Evolutionary conservation across 148 eudicot species (phyloP).

Genomic region (Polygonum maritimum): DNA sequence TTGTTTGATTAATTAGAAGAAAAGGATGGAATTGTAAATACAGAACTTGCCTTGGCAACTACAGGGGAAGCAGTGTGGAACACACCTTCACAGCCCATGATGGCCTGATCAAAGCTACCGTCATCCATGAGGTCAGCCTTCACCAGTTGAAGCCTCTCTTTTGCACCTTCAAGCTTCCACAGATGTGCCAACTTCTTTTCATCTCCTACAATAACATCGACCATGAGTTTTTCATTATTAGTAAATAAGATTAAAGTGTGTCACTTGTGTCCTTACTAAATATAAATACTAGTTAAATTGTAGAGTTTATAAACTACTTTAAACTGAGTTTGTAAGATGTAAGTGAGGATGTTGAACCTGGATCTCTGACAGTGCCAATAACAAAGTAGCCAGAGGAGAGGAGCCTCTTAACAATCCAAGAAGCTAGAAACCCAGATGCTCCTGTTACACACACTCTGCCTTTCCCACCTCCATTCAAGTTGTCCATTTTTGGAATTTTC

Average conservation of each 20-base stretch:
- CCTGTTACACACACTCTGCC: slow-evolving; percentile 92
- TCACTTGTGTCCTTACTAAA: too few relatives aligned
- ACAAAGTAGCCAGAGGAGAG: slow-evolving; percentile 66
- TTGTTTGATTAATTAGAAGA: background rate
- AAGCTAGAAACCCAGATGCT: slow-evolving; percentile 83
- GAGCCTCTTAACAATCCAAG: slow-evolving; percentile 80
- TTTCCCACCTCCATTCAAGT: slow-evolving; percentile 12
- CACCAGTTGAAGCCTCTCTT: slow-evolving; percentile 60
- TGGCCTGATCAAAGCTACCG: slow-evolving; percentile 82
- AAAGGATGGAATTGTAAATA: background rate
- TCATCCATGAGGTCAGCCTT: slow-evolving; percentile 63
- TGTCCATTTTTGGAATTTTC: slow-evolving; percentile 18
- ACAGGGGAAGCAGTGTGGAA: slow-evolving; percentile 97
- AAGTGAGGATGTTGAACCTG: slow-evolving; percentile 26
- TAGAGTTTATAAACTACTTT: too few relatives aligned
- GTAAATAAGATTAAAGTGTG: background rate
- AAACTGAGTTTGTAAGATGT: too few relatives aligned
- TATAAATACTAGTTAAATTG: background rate
- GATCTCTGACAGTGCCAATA: slow-evolving; percentile 77
- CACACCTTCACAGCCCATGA: slow-evolving; percentile 74
- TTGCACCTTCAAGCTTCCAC: slow-evolving; percentile 81
- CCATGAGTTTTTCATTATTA: background rate
- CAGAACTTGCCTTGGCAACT: slow-evolving; percentile 31
- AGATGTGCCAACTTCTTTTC: slow-evolving; percentile 54
- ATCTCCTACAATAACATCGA: slow-evolving; percentile 31